Base-by-base conservation (phyloP, 2,329 filamentous ascomycete genomes). In the Cladophialophora immunda region DNA sequence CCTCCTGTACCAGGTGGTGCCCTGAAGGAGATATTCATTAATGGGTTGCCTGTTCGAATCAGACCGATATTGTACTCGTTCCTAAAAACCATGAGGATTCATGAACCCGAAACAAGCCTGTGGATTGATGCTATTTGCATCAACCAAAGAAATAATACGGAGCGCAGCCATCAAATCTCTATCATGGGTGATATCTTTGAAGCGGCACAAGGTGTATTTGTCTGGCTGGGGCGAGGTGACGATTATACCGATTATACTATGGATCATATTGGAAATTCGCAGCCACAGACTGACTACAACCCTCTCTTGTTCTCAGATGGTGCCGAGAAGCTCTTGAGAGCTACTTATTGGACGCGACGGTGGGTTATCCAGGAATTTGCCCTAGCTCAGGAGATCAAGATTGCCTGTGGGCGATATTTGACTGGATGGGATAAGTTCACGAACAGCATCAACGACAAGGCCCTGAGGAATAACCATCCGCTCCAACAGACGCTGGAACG, bases 291-390 rank as follows among this genome's bases (percentile, higher is more conserved):
- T 13, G 9, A 15, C 34, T 38, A 15, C 34, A 9, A 38, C 5
- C 34, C 34, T 38, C 34, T 38, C 9, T 4, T 19, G 13, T 52
- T 52, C 47, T 52, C 17, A 6, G 25, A 22, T 3, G 7, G 47
- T 29, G 47, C 25, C 25, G 47, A 29, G 19, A 52, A n/a, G 17
- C 19, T 52, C 13, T 3, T 52, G 19, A 29, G 47, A 19, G 47
- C 47, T 52, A 11, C 47, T 52, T 66, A 66, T 34, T 66, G 63
- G 63, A 27, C 45, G 25, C 30, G 63, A 34, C 45, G 54, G 27
- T 66, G 59, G 64, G 62, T 63, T 34, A 66, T 66, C n/a, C 58
- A 66, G 36, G 64, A 66, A 29, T 32, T 66, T 27, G 59, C 36
- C 17, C 50, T 66, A 32, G 57, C 55, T 19, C 34, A 41, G 32